phyloP scores from a whole-genome alignment of 345 rosid species.

The Capsella bursapastoris region DNA sequence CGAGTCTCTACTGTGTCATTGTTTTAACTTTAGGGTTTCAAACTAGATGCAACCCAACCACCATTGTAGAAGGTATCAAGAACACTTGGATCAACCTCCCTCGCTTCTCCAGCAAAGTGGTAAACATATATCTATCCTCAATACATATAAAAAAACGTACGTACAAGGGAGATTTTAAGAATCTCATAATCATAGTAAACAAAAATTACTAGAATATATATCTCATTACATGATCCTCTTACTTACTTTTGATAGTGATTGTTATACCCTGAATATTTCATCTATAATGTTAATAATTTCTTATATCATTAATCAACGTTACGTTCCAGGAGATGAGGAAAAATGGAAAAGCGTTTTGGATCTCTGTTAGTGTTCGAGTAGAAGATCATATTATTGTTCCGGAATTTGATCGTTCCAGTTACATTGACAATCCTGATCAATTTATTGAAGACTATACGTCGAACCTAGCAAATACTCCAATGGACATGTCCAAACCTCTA shows the following conservation, averaged over 20 bases:
- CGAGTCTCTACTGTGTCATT: constrained; percentile 40
- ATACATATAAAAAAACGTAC: background rate
- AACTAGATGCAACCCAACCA: constrained; percentile 45
- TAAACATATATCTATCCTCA: constrained; percentile 27
- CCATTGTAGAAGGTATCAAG: constrained; percentile 53
- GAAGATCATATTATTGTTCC: no score
- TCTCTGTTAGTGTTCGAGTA: constrained; percentile 31
- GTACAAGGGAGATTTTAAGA: background rate
- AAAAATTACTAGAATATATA: background rate
- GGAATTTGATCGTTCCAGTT: background rate
- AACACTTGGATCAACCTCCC: constrained; percentile 68
- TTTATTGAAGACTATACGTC: constrained; percentile 70
- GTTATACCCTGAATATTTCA: background rate
- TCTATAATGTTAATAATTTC: constrained; percentile 31
- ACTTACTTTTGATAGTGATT: background rate
- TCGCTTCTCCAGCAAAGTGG: constrained; percentile 78
- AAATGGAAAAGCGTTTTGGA: constrained; percentile 53
- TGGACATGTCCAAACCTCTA: constrained; percentile 65
- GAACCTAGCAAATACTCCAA: constrained; percentile 52
- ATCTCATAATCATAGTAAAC: background rate
- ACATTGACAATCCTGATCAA: constrained; percentile 53
- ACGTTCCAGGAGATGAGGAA: constrained; percentile 32
- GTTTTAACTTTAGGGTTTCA: constrained; percentile 57
- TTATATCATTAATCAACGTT: constrained; percentile 39
- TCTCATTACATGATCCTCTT: background rate